Conservation (phyloP, 73 alveolate genomes). For the Paramecium sexaurelia region DNA sequence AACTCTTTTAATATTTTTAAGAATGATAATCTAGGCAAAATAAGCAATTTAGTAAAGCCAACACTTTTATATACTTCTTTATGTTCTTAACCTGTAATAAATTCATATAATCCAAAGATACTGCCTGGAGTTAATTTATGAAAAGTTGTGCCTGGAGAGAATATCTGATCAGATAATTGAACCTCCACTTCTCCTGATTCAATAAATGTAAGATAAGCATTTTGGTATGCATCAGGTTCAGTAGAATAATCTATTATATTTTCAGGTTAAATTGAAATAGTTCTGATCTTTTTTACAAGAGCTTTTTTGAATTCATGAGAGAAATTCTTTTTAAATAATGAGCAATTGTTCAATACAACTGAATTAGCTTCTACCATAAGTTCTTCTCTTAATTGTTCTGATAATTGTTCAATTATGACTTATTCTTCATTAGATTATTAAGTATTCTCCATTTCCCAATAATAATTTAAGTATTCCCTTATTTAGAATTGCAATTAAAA, state of each 20-base stretch:
- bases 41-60: constrained; percentile 23
- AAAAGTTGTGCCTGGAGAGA: background rate
- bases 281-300: background rate
- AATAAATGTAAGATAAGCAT: background rate
- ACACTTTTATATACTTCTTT: constrained; percentile 36
- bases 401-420: background rate
- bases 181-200: constrained; percentile 46
- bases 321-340: background rate
- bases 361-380: constrained; percentile 37
- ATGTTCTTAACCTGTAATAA: background rate
- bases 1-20: constrained; percentile 17
- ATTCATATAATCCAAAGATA: constrained; percentile 42
- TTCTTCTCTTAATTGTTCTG: constrained; percentile 43
- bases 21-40: background rate
- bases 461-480: constrained; percentile 39
- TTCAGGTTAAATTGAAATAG: background rate
- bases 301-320: constrained; percentile 17
- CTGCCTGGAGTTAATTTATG: background rate
- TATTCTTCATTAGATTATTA: constrained; percentile 26
- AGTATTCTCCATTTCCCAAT: constrained; percentile 42
- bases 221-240: background rate
- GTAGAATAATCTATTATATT: background rate
- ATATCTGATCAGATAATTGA: background rate
- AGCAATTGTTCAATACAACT: background rate
- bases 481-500: background rate